Evolutionary conservation across 345 rosid genomes (phyloP).

Genomic region (Adansonia digitata): DNA sequence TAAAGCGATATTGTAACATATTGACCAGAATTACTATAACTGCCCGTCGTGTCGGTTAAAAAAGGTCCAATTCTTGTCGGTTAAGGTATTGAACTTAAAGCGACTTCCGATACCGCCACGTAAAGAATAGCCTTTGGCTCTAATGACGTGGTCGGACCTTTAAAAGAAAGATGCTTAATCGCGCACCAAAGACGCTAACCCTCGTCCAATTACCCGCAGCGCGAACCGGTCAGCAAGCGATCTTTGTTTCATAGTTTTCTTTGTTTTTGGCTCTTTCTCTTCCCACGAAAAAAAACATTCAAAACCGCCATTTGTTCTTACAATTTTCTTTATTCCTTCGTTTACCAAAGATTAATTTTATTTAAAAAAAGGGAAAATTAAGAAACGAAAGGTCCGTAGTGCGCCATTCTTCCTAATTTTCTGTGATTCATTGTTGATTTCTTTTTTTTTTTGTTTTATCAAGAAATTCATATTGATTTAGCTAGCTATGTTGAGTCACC

Average conservation of each 20-base stretch:
- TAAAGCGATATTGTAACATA: background rate
- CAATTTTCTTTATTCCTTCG: background rate
- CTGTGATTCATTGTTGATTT: background rate
- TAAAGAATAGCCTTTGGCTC: background rate
- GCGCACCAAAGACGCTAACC: constrained; percentile 11
- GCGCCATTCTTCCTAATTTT: constrained; percentile 11
- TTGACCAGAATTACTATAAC: background rate
- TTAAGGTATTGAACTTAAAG: background rate
- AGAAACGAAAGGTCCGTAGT: constrained; percentile 10
- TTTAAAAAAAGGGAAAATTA: background rate
- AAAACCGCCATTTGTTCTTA: background rate
- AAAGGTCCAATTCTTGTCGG: too few species aligned
- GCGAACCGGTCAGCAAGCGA: constrained; percentile 21
- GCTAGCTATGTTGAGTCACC: constrained; percentile 4
- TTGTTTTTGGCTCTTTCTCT: background rate
- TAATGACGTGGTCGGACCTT: constrained; percentile 12
- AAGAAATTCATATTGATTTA: background rate
- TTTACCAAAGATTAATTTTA: background rate
- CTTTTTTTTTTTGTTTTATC: background rate
- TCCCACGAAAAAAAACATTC: background rate
- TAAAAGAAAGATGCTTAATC: background rate
- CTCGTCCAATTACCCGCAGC: constrained; percentile 12
- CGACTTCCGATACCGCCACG: constrained; percentile 5
- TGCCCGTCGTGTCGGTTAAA: background rate
- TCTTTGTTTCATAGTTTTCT: background rate